These are phyloP conservation scores for Aristolochia contorta DNA, from an alignment of 164 flowering plant species.

Conservation along the genomic window DNA sequence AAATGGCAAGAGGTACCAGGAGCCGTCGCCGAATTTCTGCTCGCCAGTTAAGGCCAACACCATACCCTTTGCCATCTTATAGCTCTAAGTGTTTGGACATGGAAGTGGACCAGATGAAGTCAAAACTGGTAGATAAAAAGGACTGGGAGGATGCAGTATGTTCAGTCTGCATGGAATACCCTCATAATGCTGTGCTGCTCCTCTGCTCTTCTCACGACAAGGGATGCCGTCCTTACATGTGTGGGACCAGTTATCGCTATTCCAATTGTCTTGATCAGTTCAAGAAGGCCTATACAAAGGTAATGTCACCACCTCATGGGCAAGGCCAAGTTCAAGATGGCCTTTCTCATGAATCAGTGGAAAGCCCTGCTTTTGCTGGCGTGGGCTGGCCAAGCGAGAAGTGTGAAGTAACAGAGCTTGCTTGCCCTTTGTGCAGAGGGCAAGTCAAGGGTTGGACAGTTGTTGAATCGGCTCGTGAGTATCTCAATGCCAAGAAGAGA, in stretches of 20 bases:
- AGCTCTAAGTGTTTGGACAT: slow-evolving; percentile 9
- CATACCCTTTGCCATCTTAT: slow-evolving; percentile 38
- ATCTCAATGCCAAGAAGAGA: slow-evolving; percentile 31
- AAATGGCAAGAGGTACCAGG: slow-evolving; percentile 65
- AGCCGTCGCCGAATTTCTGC: slow-evolving; percentile 51
- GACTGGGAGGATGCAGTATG: slow-evolving; percentile 66
- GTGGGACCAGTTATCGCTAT: slow-evolving; percentile 56
- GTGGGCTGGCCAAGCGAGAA: slow-evolving; percentile 14
- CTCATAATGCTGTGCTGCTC: slow-evolving; percentile 70
- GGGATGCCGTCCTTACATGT: slow-evolving; percentile 77
- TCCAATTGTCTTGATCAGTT: slow-evolving; percentile 67
- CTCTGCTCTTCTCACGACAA: slow-evolving; percentile 67
- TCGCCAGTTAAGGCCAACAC: slow-evolving; percentile 36
- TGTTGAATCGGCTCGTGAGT: slow-evolving; percentile 36
- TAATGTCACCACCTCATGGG: slow-evolving; percentile 10
- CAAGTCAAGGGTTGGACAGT: slow-evolving; percentile 49
- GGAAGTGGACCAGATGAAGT: slow-evolving; percentile 18
- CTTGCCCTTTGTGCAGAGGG: slow-evolving; percentile 45
- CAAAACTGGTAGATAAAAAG: slow-evolving; percentile 26
- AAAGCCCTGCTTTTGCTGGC: slow-evolving; percentile 2
- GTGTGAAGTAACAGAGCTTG: slow-evolving; percentile 26
- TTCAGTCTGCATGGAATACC: slow-evolving; percentile 68
- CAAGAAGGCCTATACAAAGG: slow-evolving; percentile 26
- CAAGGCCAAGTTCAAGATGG: slow-evolving; percentile 3
- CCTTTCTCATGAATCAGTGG: slow-evolving; percentile 4